Base-by-base conservation (phyloP, 495 filamentous ascomycete species). In the Chaetomium fimeti region DNA sequence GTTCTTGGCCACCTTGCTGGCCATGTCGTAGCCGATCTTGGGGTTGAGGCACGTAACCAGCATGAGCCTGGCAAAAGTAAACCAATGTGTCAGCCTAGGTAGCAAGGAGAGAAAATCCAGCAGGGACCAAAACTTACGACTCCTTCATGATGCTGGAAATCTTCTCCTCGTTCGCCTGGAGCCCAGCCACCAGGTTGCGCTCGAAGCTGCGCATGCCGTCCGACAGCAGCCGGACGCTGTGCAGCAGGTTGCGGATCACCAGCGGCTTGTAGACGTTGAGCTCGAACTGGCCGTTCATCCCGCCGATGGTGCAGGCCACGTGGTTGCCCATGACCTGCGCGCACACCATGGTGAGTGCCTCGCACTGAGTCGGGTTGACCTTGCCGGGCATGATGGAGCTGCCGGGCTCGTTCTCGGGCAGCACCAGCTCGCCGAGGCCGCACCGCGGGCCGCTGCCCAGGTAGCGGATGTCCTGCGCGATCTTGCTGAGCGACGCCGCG, bases 181-280 rank as follows among this genome's bases (percentile, higher is more conserved):
- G 85, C 15, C 94, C 94, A 29, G 82, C 86, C 1, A 98, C 91
- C 11, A 98, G 82, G 79, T 98, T 91, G 81, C 89, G 87, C 82
- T 96, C 90, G 76, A 98, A 98, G 73, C 88, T 92, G 72, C 82
- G 83, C 93, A 98, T 98, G 66, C 90, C 91, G 72, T 98, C 94
- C 54, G 90, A 83, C 38, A 98, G 80, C 57, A 98, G 84, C 58
- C 93, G 84, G 56, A 88, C 79, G 78, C 91, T 94, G 83, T 98
- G 94, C 36, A 98, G 84, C 65, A 97, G 80, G 81, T 98, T 98
- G 73, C 89, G 83, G 80, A 98, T 98, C 71, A 98, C 82, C 49
- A 97, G 83, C 38, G 94, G 94, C 84, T 98, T 98, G 86, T 97
- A 98, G 52, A 98, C 94, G 77, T 98, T 98, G 69, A 98, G 86